Evolutionary conservation across 1,139 yeast species (phyloP).

Genomic region (Kazachstania sp.): DNA sequence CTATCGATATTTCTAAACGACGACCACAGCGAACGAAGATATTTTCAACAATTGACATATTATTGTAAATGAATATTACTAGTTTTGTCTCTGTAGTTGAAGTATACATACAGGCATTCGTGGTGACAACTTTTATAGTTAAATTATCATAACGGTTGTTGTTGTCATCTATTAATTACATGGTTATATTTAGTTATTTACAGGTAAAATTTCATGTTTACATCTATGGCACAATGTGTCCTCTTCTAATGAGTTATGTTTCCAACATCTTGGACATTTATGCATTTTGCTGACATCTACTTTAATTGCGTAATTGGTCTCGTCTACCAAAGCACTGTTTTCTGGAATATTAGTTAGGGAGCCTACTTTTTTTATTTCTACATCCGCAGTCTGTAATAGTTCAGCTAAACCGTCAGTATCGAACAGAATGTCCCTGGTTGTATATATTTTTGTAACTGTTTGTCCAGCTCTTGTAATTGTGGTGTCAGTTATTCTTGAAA

Average conservation of each 20-base stretch:
- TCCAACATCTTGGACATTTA: conserved; percentile 96
- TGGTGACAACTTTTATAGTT: no score
- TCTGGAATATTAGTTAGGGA: background rate
- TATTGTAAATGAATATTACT: no score
- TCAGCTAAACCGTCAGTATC: conserved; percentile 37
- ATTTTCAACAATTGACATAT: no score
- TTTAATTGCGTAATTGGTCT: conserved; percentile 1
- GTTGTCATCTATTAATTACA: background rate
- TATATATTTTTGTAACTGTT: conserved; percentile 1
- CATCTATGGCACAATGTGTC: conserved; percentile 63
- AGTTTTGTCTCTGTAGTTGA: no score
- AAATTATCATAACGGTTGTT: background rate
- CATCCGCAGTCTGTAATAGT: conserved; percentile 59
- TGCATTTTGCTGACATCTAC: conserved; percentile 14
- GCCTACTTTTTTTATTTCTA: conserved; percentile 18
- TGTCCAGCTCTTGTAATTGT: conserved; percentile 5
- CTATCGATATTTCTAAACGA: no score
- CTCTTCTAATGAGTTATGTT: conserved; percentile 46
- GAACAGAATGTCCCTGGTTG: conserved; percentile 14
- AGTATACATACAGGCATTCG: no score
- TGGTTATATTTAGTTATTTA: background rate
- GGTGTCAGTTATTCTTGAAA: background rate
- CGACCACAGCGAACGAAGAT: no score
- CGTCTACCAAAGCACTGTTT: background rate
- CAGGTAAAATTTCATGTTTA: conserved; percentile 32